Base-by-base conservation (phyloP, 371 early-diverging fungal genomes). In the Blakeslea trispora region DNA sequence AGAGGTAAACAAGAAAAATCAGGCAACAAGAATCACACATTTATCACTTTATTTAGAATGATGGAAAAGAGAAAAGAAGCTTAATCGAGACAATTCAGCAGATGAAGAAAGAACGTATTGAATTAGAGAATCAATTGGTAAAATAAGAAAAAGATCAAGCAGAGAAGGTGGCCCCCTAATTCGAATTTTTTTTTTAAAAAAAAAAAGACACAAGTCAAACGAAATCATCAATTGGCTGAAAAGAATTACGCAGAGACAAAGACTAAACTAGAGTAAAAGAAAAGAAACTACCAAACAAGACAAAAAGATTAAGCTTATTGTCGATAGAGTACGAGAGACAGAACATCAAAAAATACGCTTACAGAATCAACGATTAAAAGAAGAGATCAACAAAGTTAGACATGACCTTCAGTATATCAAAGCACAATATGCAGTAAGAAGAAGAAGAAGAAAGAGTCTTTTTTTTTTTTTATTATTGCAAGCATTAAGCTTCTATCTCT, bases 351-450 rank as follows among this genome's bases (percentile, higher is more conserved):
- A 45, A 11, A 57, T 66, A 39, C 15, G 28, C 6, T 56, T 63
- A 43, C 49, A 65, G 21, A 56, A 57, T 11, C 66, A 62, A 5
- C 53, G 61, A 15, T 31, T 70, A 18, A 69, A 69, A 45, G 74
- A 72, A 52, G 79, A 79, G 40, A 52, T 79, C 11, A 53, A 63
- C 42, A 73, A 69, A 51, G 48, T 61, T 1, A 79, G 74, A 40
- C 61, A 75, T 37, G 74, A 76, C 31, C 67, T 76, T 60, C 71
- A 75, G 37, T 68, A 72, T 43, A 72, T 74, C 56, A 74, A 72
- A 43, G 43, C 76, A 41, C 79, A 79, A 55, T 75, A 76, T 51
- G 66, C 71, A 17, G 79, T 75, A 72, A 62, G 65, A 51, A 2
- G n/a, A n/a, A n/a, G n/a, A n/a, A 5, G 28, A 28, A 28, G 28